A percentile compares a stretch with the other conserved stretches of the same genome.
These are phyloP conservation scores for Aspergillus hiratsukae DNA, from an alignment of 2,329 filamentous ascomycete genomes.

Conservation along the genomic window DNA sequence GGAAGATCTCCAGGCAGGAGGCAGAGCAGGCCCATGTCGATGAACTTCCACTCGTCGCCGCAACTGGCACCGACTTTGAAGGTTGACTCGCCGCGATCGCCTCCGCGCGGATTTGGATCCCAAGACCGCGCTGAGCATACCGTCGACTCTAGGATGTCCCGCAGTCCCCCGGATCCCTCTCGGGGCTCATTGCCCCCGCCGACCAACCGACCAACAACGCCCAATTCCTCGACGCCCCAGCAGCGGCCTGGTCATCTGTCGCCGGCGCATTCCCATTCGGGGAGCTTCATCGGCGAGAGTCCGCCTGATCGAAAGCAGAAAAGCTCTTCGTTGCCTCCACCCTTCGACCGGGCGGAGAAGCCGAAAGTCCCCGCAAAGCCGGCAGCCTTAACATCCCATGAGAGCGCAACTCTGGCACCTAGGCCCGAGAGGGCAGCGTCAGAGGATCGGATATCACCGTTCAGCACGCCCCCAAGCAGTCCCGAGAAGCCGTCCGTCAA, in stretches of 20 bases:
- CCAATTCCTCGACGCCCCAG: slow-evolving; percentile 23
- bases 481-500: slow-evolving; percentile 53
- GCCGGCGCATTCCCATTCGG: slow-evolving; percentile 12
- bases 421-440: slow-evolving; percentile 21
- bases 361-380: slow-evolving; percentile 58
- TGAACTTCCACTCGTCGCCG: slow-evolving; percentile 39
- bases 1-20: slow-evolving; percentile 55
- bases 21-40: slow-evolving; percentile 51
- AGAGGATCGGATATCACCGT: slow-evolving; percentile 64
- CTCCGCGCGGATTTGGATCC: slow-evolving; percentile 35
- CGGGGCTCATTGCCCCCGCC: slow-evolving; percentile 24
- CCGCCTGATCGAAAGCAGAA: slow-evolving; percentile 30
- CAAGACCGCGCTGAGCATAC: slow-evolving; percentile 64
- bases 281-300: slow-evolving; percentile 13
- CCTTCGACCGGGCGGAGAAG: slow-evolving; percentile 77
- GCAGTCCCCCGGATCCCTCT: slow-evolving; percentile 22
- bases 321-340: slow-evolving; percentile 57
- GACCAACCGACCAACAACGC: slow-evolving; percentile 28
- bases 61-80: slow-evolving; percentile 40
- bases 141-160: slow-evolving; percentile 27
- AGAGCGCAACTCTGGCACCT: slow-evolving; percentile 25
- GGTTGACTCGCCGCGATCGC: slow-evolving; percentile 42
- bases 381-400: slow-evolving; percentile 28
- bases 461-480: slow-evolving; percentile 79
- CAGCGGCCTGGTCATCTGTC: slow-evolving; percentile 17